phyloP scores from a whole-genome alignment of 129 eudicot genomes.

The Flaveria bidentis region DNA sequence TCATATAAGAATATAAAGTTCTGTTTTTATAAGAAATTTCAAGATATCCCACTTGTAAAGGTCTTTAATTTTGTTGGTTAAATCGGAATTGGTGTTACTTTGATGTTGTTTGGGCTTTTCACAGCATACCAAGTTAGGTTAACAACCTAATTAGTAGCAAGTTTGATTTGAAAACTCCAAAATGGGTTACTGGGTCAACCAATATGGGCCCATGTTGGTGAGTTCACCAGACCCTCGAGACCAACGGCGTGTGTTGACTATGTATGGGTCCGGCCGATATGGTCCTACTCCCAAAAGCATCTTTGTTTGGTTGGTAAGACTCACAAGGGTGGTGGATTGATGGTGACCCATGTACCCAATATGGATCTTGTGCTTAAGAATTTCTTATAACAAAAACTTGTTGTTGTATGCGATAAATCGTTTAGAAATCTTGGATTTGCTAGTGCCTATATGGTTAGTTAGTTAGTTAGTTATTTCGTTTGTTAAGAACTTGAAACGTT shows the following conservation, averaged over 20 bases:
- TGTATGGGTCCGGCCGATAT: conserved; percentile 16
- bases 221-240: neutral
- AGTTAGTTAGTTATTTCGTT: neutral
- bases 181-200: neutral
- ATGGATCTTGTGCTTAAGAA: conserved; percentile 5
- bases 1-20: neutral
- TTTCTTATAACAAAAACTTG: no score
- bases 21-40: neutral
- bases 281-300: conserved; percentile 12
- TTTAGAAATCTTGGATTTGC: neutral
- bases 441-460: neutral
- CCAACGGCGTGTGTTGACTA: neutral
- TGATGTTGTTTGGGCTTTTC: conserved; percentile 22
- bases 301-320: neutral
- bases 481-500: conserved; percentile 3
- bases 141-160: conserved; percentile 22
- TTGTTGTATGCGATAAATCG: neutral
- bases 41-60: conserved; percentile 17
- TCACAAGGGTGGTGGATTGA: neutral
- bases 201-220: neutral
- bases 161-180: neutral
- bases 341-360: conserved; percentile 14
- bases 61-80: neutral
- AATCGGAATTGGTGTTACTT: conserved; percentile 14
- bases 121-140: conserved; percentile 24